Base-by-base conservation (phyloP, 495 filamentous ascomycete species). In the Podospora bellae-mahoneyi region DNA sequence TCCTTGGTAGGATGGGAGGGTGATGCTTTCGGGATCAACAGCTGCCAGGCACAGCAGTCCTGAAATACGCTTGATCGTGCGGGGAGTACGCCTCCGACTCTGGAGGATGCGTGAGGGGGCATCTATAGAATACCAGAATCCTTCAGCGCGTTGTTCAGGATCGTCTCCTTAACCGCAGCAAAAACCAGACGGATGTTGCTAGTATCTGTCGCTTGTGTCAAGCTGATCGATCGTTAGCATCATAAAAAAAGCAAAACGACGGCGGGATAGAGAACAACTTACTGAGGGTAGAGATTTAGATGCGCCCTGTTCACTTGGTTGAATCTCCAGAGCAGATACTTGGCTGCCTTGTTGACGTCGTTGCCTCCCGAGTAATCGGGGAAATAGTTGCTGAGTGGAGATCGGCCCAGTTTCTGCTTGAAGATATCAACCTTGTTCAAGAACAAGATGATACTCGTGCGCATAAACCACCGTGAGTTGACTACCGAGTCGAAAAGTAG, bases 401-500 rank as follows among this genome's bases (percentile, higher is more conserved):
- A 96, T 69, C 93, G 87, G 53, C 89, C 90, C 57, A 99, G 88
- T 77, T 98, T 99, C 73, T 90, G 87, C 74, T 93, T 93, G 87
- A 99, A 99, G 67, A 97, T 86, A 84, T 97, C 96, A 65, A 99
- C 96, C 79, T 99, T 99, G 82, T 97, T 97, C 62, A 99, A 84
- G 83, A 98, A 98, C 28, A 99, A 85, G 76, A 98, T 97, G 77
- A 99, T 99, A 78, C 93, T 97, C 27, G 95, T 97, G 68, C 95
- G 86, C 89, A 97, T 94, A 79, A 99, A 99, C 96, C 96, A 99
- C 73, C 95, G 85, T 67, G 94, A 97, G 79, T 99, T 99, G 71
- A 99, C 95, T 4, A 99, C 95, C 7, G 94, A 97, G 80, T 98
- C 96, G 78, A 99, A 99, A n/a, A 99, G 86, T 53, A 98, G 88